Base-by-base conservation (phyloP, 1,284 basidiomycete species). In the Microbotryum lychnidis-dioicae region DNA sequence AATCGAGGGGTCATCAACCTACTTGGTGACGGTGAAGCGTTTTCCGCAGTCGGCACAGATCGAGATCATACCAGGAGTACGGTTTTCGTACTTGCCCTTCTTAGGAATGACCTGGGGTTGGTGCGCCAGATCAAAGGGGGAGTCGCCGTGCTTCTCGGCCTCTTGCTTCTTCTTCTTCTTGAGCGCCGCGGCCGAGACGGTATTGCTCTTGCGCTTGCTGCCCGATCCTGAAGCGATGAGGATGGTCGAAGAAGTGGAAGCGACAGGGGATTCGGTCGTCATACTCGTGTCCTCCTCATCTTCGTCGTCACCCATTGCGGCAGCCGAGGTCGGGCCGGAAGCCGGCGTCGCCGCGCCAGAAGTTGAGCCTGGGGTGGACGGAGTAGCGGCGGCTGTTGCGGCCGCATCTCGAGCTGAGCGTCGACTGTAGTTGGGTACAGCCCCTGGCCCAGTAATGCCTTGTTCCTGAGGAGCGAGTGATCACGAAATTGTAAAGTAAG, bases 11-110 rank as follows among this genome's bases (percentile, higher is more conserved):
- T 50, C 50, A 25, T 31, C 44, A 44, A 79, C 89, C 64, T 77
- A 96, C 89, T 73, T 71, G 6, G 73, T 73, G 69, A 94, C 87
- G 21, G 91, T 92, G 74, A 97, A 97, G 69, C 85, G 83, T 62
- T 86, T 86, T 57, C 81, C 80, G 75, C 94, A 98, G 64, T 82
- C 82, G 2, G 84, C 87, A 71, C 94, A 98, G 20, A 81, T 79
- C 70, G 86, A 85, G 61, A 93, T 88, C 70, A 84, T 85, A 0
- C 92, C 94, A 1, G 87, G 80, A 18, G 33, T 55, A 10, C 67
- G 33, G 18, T 58, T 23, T n/a, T 68, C 64, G 52, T 68, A 68
- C 29, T 64, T 52, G 5, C 60, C 67, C 52, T 62, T 61, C 51
- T 66, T 68, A 6, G 62, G 58, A 10, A 50, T 47, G 0, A 27